Evolutionary conservation across 805 yeast species (phyloP).

Genomic region (Lipomyces japonicus): DNA sequence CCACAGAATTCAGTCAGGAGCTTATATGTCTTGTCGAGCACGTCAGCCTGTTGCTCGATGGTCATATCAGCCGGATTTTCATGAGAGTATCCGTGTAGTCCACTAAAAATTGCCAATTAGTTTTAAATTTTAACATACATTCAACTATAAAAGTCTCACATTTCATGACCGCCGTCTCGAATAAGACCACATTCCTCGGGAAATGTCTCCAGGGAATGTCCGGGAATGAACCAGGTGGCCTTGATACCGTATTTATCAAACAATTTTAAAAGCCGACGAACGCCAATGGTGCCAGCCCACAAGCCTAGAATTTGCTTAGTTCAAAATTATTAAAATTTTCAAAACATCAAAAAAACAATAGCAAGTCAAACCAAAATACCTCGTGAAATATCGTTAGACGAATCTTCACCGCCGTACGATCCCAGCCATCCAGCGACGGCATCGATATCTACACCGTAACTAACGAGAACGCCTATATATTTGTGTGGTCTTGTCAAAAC

Average conservation of each 20-base stretch:
- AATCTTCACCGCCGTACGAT: slow-evolving; percentile 41
- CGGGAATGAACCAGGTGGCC: slow-evolving; percentile 43
- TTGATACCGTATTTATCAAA: slow-evolving; percentile 39
- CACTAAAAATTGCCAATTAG: slow-evolving; percentile 22
- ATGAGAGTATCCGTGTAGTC: slow-evolving; percentile 42
- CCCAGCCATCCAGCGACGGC: slow-evolving; percentile 43
- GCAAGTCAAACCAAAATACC: slow-evolving; percentile 22
- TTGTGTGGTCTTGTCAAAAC: not conserved
- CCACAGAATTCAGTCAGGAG: slow-evolving; percentile 39
- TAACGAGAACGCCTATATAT: slow-evolving; percentile 37
- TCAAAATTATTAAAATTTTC: not conserved
- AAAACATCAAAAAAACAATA: not conserved
- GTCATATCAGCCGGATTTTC: slow-evolving; percentile 41
- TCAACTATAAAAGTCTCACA: slow-evolving; percentile 17
- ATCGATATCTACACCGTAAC: slow-evolving; percentile 42
- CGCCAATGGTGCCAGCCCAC: slow-evolving; percentile 42
- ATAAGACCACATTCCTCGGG: slow-evolving; percentile 40
- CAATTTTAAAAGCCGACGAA: slow-evolving; percentile 39
- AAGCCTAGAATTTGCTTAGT: too few species aligned
- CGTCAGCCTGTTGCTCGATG: slow-evolving; percentile 39
- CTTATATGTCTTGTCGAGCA: slow-evolving; percentile 37
- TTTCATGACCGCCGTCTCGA: slow-evolving; percentile 40
- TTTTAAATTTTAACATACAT: too few species aligned
- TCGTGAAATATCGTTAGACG: slow-evolving; percentile 40
- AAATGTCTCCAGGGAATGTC: slow-evolving; percentile 42